Evolutionary conservation across 495 filamentous ascomycete genomes (phyloP).

Genomic region (Xylaria bambusicola): DNA sequence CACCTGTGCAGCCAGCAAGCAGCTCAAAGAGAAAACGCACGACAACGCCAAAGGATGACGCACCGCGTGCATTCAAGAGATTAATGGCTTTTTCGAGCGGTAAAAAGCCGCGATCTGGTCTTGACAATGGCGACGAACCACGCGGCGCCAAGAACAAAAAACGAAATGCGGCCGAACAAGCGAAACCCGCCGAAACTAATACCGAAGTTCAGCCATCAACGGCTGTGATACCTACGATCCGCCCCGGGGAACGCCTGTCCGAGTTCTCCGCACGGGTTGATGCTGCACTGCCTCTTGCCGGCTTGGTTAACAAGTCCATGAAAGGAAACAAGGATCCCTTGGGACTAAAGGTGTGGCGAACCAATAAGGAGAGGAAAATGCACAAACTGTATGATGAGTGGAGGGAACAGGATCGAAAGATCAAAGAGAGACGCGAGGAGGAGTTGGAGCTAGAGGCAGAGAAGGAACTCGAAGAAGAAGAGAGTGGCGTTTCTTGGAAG

Average conservation of each 20-base stretch:
- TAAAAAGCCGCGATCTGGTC: slow-evolving; percentile 58
- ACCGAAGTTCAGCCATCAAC: slow-evolving; percentile 16
- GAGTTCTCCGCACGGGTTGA: slow-evolving; percentile 87
- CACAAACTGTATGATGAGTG: slow-evolving; percentile 78
- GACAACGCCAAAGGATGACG: slow-evolving; percentile 65
- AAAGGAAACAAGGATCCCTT: slow-evolving; percentile 52
- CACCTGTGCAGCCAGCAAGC: slow-evolving; percentile 29
- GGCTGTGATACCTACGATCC: slow-evolving; percentile 62
- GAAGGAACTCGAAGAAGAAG: slow-evolving; percentile 62
- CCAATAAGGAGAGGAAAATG: slow-evolving; percentile 81
- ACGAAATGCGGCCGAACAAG: neutral
- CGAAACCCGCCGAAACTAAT: slow-evolving; percentile 19
- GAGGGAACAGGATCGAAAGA: slow-evolving; percentile 64
- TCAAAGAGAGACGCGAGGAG: slow-evolving; percentile 60
- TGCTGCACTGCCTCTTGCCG: slow-evolving; percentile 74
- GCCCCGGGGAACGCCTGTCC: slow-evolving; percentile 76
- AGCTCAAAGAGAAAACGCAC: slow-evolving; percentile 54
- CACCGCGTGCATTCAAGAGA: slow-evolving; percentile 79
- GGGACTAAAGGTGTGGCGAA: slow-evolving; percentile 59
- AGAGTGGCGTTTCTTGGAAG: slow-evolving; percentile 58
- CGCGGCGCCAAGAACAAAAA: slow-evolving; percentile 55
- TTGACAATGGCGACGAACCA: slow-evolving; percentile 65
- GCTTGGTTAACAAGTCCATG: slow-evolving; percentile 56
- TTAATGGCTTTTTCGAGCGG: slow-evolving; percentile 71
- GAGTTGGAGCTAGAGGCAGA: slow-evolving; percentile 65